Conservation (phyloP, 345 rosid species). For the Linum lewisii region DNA sequence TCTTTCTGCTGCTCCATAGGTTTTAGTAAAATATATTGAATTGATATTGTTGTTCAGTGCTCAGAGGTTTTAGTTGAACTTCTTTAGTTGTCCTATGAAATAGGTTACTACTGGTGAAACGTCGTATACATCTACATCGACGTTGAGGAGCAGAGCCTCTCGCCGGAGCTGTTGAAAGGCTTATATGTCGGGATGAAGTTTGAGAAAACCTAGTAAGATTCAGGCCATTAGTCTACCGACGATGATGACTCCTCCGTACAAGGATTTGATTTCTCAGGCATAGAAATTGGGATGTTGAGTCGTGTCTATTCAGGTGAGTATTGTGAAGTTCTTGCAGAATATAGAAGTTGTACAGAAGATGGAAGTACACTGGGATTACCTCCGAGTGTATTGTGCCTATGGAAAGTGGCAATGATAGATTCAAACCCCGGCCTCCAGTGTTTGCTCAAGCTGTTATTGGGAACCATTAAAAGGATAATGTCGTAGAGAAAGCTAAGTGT, state of each 20-base stretch:
- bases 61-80: constrained; percentile 6
- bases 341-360: constrained; percentile 83
- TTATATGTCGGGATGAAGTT: constrained; percentile 89
- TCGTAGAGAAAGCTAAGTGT: constrained; percentile 47
- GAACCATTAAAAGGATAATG: constrained; percentile 68
- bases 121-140: constrained; percentile 64
- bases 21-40: neutral
- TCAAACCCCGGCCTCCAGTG: constrained; percentile 33
- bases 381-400: constrained; percentile 66
- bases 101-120: constrained; percentile 77
- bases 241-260: constrained; percentile 81
- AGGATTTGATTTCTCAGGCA: constrained; percentile 85
- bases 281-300: constrained; percentile 92
- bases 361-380: constrained; percentile 71
- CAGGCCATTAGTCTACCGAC: constrained; percentile 89
- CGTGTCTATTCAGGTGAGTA: constrained; percentile 87
- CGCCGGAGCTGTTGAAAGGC: constrained; percentile 76
- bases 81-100: neutral
- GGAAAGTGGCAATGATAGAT: constrained; percentile 32
- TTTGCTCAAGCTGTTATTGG: constrained; percentile 81
- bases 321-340: constrained; percentile 39
- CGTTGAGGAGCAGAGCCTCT: constrained; percentile 70
- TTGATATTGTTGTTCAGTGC: neutral
- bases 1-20: too few species aligned
- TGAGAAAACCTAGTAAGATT: constrained; percentile 86